Conservation (phyloP, 2,329 filamentous ascomycete genomes). For the Herpotrichia juniperi region DNA sequence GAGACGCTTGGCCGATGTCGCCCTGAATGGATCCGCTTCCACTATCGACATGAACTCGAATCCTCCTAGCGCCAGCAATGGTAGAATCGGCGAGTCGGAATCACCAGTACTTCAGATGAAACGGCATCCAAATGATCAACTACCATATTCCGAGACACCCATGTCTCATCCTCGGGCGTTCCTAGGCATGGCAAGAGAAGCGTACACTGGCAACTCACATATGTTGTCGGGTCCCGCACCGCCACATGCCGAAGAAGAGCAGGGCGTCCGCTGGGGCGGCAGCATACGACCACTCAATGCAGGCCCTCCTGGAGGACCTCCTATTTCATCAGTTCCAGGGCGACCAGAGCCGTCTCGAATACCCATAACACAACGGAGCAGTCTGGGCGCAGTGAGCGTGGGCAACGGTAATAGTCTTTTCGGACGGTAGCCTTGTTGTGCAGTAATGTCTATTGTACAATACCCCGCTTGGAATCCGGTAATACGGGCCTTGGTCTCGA, state of each 20-base stretch:
- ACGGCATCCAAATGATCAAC: conserved; percentile 36
- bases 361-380: conserved; percentile 35
- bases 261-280: conserved; percentile 31
- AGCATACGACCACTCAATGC: conserved; percentile 24
- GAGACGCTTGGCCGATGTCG: conserved; percentile 40
- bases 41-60: conserved; percentile 48
- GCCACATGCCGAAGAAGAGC: conserved; percentile 36
- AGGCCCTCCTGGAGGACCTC: conserved; percentile 14
- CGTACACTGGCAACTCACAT: conserved; percentile 26
- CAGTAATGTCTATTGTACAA: neutral
- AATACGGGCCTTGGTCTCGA: neutral
- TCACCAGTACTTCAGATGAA: conserved; percentile 48
- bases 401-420: conserved; percentile 36
- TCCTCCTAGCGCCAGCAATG: conserved; percentile 34
- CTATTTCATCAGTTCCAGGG: conserved; percentile 26
- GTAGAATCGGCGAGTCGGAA: conserved; percentile 38
- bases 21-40: conserved; percentile 46
- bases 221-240: conserved; percentile 37
- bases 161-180: conserved; percentile 33
- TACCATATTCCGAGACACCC: conserved; percentile 31
- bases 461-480: neutral
- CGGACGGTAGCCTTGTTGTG: conserved; percentile 27
- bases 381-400: conserved; percentile 38
- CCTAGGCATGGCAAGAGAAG: conserved; percentile 28
- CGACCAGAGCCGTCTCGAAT: conserved; percentile 27